These are phyloP conservation scores for Agrocybe chaxingu DNA, from an alignment of 768 basidiomycete species.

Conservation along the genomic window DNA sequence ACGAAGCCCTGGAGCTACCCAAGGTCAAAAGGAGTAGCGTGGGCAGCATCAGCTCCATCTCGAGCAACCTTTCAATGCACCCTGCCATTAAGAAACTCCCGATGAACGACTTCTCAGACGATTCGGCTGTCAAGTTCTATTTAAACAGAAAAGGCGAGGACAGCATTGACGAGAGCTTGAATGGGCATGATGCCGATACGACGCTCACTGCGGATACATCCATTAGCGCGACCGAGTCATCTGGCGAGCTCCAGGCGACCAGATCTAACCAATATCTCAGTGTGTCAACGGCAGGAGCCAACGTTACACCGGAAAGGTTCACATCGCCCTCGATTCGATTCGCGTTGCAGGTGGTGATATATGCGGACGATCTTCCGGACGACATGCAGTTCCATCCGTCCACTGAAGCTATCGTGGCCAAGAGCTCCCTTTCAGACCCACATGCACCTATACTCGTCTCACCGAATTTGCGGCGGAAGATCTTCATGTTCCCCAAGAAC, in stretches of 20 bases:
- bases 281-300: constrained; percentile 34
- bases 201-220: constrained; percentile 39
- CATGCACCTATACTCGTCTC: constrained; percentile 49
- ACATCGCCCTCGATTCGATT: constrained; percentile 83
- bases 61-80: constrained; percentile 89
- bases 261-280: constrained; percentile 37
- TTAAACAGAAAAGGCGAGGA: constrained; percentile 61
- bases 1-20: constrained; percentile 75
- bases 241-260: constrained; percentile 20
- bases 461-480: constrained; percentile 65
- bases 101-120: constrained; percentile 98
- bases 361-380: constrained; percentile 89
- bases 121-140: constrained; percentile 96
- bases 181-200: constrained; percentile 40
- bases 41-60: constrained; percentile 90
- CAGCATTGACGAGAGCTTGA: constrained; percentile 36
- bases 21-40: constrained; percentile 92
- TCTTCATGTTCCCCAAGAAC: constrained; percentile 92
- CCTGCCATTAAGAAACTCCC: constrained; percentile 92
- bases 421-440: constrained; percentile 61
- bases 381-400: constrained; percentile 92
- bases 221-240: constrained; percentile 20
- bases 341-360: constrained; percentile 82
- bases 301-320: constrained; percentile 68
- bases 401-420: constrained; percentile 93